Evolutionary conservation across 192 early-diverging fungal genomes (phyloP).

Genomic region (Dimargaris cristalligena): DNA sequence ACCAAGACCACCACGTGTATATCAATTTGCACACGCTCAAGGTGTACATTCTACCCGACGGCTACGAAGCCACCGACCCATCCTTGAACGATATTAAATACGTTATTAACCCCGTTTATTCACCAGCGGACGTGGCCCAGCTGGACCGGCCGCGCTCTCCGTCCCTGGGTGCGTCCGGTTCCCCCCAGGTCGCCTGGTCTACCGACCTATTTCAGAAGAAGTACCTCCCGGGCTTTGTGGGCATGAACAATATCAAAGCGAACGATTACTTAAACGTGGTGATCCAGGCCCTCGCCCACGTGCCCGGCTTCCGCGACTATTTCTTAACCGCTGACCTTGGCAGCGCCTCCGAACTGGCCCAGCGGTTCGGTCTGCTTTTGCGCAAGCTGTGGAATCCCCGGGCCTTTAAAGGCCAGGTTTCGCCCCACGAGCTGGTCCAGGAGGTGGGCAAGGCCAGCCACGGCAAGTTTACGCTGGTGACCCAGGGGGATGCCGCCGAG

Average conservation of each 20-base stretch:
- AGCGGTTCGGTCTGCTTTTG: slow-evolving; percentile 57
- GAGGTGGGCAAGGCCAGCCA: slow-evolving; percentile 73
- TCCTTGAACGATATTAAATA: slow-evolving; percentile 89
- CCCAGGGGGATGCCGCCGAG: slow-evolving; percentile 71
- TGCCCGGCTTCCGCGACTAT: slow-evolving; percentile 67
- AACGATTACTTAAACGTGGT: slow-evolving; percentile 92
- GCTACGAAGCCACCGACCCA: slow-evolving; percentile 71
- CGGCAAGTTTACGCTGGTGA: slow-evolving; percentile 57
- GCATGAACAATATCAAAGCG: slow-evolving; percentile 84
- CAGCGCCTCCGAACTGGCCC: slow-evolving; percentile 37
- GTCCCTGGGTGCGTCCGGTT: too few species aligned
- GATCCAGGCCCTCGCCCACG: slow-evolving; percentile 73
- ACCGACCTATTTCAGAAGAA: slow-evolving; percentile 72
- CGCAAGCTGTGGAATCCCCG: slow-evolving; percentile 85
- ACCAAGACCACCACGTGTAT: slow-evolving; percentile 91
- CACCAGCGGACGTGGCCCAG: slow-evolving; percentile 36
- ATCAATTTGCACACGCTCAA: slow-evolving; percentile 75
- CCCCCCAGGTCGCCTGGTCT: slow-evolving; percentile 28
- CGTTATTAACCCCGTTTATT: slow-evolving; percentile 68
- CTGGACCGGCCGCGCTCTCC: slow-evolving; percentile 46
- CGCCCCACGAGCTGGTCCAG: slow-evolving; percentile 90
- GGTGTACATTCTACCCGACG: slow-evolving; percentile 84
- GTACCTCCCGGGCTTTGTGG: slow-evolving; percentile 83
- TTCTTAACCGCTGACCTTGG: slow-evolving; percentile 49
- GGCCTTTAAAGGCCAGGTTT: slow-evolving; percentile 87